phyloP scores from a whole-genome alignment of 768 basidiomycete species.

The Suillus sp. region DNA sequence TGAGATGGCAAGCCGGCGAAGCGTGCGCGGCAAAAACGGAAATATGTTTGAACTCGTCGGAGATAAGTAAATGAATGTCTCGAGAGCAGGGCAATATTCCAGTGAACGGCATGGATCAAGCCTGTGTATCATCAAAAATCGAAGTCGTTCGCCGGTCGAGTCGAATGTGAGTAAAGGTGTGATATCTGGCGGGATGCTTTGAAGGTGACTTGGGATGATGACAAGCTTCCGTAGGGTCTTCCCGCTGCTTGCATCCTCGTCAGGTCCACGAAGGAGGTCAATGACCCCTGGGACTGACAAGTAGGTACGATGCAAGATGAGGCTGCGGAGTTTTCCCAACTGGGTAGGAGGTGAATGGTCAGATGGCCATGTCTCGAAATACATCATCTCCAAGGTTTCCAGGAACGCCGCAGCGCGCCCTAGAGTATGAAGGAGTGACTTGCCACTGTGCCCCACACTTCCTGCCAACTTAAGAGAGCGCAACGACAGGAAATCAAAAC shows the following conservation, averaged over 20 bases:
- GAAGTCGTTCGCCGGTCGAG: background rate
- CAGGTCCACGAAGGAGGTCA: background rate
- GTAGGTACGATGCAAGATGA: slow-evolving; percentile 8
- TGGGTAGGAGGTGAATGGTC: background rate
- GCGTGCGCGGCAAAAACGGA: background rate
- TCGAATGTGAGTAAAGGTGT: slow-evolving; percentile 1
- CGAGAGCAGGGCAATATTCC: background rate
- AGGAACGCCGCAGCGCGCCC: background rate
- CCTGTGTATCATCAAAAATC: slow-evolving; percentile 2
- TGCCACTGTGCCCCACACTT: background rate
- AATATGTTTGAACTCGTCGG: slow-evolving; percentile 2
- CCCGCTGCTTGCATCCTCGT: background rate
- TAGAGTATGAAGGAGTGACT: background rate
- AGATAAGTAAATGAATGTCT: background rate
- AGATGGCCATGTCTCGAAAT: background rate
- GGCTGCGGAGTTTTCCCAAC: background rate
- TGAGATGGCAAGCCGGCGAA: slow-evolving; percentile 1
- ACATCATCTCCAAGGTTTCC: slow-evolving; percentile 1
- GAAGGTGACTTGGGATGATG: background rate
- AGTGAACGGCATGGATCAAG: slow-evolving; percentile 3
- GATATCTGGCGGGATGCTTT: background rate
- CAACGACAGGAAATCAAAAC: background rate
- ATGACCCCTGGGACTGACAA: background rate
- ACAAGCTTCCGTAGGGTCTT: background rate
- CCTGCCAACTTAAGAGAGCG: background rate